Percentiles rank a stretch among this genome's conserved stretches.
These are phyloP conservation scores for Acidomyces sp. DNA, from an alignment of 495 filamentous ascomycete genomes.

Conservation along the genomic window DNA sequence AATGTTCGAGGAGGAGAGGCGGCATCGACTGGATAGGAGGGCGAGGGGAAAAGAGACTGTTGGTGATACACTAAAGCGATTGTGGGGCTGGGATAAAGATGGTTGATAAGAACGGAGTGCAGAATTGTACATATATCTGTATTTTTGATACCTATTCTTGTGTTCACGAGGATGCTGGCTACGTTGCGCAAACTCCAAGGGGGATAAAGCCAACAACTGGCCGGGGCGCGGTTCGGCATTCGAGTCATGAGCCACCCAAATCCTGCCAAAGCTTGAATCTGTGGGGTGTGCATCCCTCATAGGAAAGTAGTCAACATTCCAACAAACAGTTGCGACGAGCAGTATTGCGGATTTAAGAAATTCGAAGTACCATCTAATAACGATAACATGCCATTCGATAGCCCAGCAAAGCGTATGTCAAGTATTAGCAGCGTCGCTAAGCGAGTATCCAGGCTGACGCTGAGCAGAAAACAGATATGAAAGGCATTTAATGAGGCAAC, in stretches of 20 bases:
- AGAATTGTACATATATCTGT: background rate
- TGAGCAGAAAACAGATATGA: constrained; percentile 34
- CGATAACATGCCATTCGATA: background rate
- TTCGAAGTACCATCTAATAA: background rate
- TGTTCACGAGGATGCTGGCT: background rate
- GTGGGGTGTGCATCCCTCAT: background rate
- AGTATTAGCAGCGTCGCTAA: background rate
- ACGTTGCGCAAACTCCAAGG: background rate
- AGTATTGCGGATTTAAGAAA: background rate
- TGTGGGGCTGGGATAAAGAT: constrained; percentile 25
- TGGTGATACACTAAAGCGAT: constrained; percentile 28
- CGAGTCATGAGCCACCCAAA: background rate
- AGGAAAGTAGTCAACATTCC: background rate
- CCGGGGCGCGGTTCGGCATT: background rate
- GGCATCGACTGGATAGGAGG: constrained; percentile 22
- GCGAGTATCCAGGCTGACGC: background rate
- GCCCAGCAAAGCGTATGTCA: background rate
- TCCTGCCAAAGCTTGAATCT: too few relatives aligned
- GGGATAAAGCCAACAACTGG: too few relatives aligned
- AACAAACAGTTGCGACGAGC: background rate
- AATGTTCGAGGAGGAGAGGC: constrained; percentile 22
- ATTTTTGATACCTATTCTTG: background rate
- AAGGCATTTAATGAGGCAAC: constrained; percentile 44
- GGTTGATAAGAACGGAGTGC: background rate
- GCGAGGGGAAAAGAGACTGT: constrained; percentile 27